Evolutionary conservation across 2,329 filamentous ascomycete species (phyloP), one percentile per base, ranked within the genome.

Genomic region (Didymella glomerata): DNA sequence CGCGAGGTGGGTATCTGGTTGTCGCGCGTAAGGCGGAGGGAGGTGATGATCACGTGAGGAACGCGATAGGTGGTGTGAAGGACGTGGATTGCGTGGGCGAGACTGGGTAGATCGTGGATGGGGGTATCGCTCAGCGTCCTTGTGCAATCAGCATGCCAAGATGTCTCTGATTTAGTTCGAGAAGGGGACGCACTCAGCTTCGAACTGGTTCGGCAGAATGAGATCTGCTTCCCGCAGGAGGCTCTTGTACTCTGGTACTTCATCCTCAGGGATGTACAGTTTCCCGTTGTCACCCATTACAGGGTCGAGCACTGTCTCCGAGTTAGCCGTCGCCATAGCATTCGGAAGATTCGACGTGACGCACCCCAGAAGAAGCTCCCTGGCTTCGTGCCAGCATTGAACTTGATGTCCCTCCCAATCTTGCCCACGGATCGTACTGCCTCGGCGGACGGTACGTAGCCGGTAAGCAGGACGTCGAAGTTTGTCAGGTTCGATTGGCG

Each of bases 281-380:
- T 86, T 87, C 48, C 93, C 95, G 71, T 97, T 93, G 75, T 99
- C 95, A 28, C 95, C 95, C 95, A 99, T 99, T 47, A 99, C 95
- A 0, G 96, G 95, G 76, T 99, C 95, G 25, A 99, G 84, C 2
- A 97, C 92, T 88, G 62, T 20, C 40, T 27, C 16, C 20, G 9
- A 13, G 56, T 74, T 60, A 75, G 68, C 53, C 18, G 25, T 11
- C 10, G 9, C 22, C 25, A 20, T 5, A 38, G 2, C 8, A 16
- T 20, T 16, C 2, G 9, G 18, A 3, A 24, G 1, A 7, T 24
- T 13, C 36, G 11, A 22, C 14, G 6, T 6, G 7, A 64, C 82
- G 61, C 67, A 87, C 85, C 81, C 94, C 94, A 98, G 79, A 98
- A 98, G 81, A 98, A 97, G 45, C 85, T 87, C 0, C 92, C 91